Evolutionary conservation across 108 stramenopile genomes (phyloP), one percentile per base, ranked within the genome.

Genomic region (Cafeteria roenbergensis): DNA sequence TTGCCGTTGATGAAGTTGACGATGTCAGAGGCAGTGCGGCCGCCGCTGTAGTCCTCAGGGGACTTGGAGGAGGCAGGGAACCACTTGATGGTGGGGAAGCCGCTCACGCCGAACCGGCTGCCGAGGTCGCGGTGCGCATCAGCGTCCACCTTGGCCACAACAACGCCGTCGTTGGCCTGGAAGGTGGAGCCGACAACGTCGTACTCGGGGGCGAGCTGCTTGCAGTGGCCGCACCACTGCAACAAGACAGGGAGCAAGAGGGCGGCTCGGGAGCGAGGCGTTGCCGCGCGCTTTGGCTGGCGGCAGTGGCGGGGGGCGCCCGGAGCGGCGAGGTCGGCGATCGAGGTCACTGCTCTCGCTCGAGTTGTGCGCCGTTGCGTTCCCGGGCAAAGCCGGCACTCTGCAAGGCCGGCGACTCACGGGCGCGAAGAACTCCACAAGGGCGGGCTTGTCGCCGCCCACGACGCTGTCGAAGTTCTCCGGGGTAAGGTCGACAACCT

Each of bases 1-100:
- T 81, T 76, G 78, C n/a, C n/a, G n/a, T n/a, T n/a, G n/a, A n/a
- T n/a, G n/a, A 74, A 82, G 28, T 31, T 38, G 52, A 77, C 69
- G 37, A 82, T 81, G 63, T 80, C 81, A 21, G 64, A 62, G 22
- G 74, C 72, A 37, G 68, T 78, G 28, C 81, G 74, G 66, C 81
- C 81, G 30, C 79, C 77, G 4, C 32, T 34, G 75, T 82, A 82
- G 56, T 82, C 81, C 34, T 58, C 25, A 0, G 71, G 34, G 4
- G 9, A 38, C 38, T 12, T 38, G 38, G 38, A 38, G 4, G 8
- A 4, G 1, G 9, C 38, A 38, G 38, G 4, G 52, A 73, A 78
- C 32, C 38, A 78, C 66, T 74, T 74, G 30, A 78, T 55, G 2
- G 76, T 78, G 37, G 76, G 76, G 65, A 70, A 78, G 30, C 76